Conservation (phyloP, 345 rosid genomes). For the Hibiscus syriacus region DNA sequence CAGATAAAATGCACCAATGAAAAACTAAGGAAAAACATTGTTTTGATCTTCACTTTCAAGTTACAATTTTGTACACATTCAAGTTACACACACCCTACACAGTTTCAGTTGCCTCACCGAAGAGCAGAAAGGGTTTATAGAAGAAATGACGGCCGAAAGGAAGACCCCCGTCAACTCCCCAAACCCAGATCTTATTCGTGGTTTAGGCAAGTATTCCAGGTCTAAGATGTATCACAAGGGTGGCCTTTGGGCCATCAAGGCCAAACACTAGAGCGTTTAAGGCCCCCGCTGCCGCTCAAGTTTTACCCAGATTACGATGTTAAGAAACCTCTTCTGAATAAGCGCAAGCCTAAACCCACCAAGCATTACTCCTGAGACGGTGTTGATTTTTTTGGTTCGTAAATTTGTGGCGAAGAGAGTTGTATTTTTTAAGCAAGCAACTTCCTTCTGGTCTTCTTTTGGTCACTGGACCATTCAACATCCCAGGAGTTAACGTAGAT, state of each 20-base stretch:
- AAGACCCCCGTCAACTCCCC: constrained; percentile 27
- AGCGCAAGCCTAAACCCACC: neutral
- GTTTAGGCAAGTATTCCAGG: constrained; percentile 46
- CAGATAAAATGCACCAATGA: too few relatives aligned
- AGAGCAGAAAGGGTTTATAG: neutral
- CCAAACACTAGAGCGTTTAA: neutral
- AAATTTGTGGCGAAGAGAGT: neutral
- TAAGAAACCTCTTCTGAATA: neutral
- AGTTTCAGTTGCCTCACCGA: neutral
- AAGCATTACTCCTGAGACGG: constrained; percentile 65
- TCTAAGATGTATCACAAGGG: constrained; percentile 60
- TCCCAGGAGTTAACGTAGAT: constrained; percentile 43
- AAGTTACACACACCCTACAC: too few relatives aligned
- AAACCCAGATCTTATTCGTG: constrained; percentile 47
- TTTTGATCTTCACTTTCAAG: too few relatives aligned
- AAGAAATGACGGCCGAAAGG: neutral
- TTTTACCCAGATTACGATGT: constrained; percentile 61
- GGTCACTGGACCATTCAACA: constrained; percentile 34
- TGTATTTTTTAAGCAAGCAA: neutral
- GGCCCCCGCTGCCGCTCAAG: neutral
- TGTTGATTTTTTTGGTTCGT: constrained; percentile 9
- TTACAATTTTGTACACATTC: too few relatives aligned
- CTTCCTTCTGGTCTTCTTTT: constrained; percentile 1
- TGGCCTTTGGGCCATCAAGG: constrained; percentile 49
- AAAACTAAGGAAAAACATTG: too few relatives aligned